Base-by-base conservation (phyloP, 176 grass and related monocot species). In the Carex pumila region DNA sequence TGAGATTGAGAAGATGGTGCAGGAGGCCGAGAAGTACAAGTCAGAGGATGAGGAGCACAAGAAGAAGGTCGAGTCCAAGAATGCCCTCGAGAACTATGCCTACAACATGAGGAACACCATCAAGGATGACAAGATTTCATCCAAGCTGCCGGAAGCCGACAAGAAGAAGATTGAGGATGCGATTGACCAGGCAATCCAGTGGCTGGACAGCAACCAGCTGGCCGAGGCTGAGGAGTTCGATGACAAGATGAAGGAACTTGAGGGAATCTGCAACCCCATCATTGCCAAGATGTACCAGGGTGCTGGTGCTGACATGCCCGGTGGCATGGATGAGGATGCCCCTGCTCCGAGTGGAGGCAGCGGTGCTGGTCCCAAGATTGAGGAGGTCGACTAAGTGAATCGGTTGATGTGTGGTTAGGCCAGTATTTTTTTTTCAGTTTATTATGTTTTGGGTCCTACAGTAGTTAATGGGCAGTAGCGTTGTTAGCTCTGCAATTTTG, bases 81-180 rank as follows among this genome's bases (percentile, higher is more conserved):
- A 97, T 84, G 71, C 94, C 31, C 73, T 97, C 19, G 91, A 97
- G 94, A 97, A 97, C 84, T 97, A 97, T 2, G 59, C 94, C 17
- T 97, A 94, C 91, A 97, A 97, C 82, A 94, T 97, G 94, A 89
- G 91, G 71, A 97, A 97, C 86, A 94, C 94, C 84, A 88, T 97
- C 70, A 91, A 81, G 87, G 91, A 97, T 54, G 94, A 97, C 14
- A 97, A 93, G 87, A 93, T 97, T 9, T 81, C 94, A 1, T 91
- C 91, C 83, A 93, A 93, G 86, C 86, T 97, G 30, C 61, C 87
- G 0, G 94, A 59, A 31, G 83, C 34, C 1, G 94, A 93, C 61
- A 96, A 93, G 94, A 96, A 96, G 91, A 96, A 91, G 91, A 93
- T 96, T 0, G 91, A 93, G 75, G 94, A 96, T 2, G 87, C 89